Evolutionary conservation across 2,329 filamentous ascomycete genomes (phyloP), one percentile per base, ranked within the genome.

Genomic region (Falciphora oryzae): DNA sequence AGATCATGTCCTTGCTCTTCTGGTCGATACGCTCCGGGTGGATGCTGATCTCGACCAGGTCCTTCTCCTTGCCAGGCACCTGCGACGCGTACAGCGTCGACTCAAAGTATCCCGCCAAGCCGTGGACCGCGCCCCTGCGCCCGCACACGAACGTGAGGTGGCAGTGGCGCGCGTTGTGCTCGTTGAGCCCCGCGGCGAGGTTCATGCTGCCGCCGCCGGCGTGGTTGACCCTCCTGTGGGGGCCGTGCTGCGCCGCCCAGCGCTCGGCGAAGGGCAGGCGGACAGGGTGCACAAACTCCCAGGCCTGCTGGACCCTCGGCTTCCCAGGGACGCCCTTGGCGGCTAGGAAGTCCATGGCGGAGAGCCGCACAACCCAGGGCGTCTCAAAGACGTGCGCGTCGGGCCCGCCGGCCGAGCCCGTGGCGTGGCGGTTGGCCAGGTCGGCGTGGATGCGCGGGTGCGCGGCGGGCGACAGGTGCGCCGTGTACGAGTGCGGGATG

Each of bases 1-100:
- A 96, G 68, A 97, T 96, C 96, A 99, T 99, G 71, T 96, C 93
- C 73, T 90, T 90, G 81, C 93, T 97, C 85, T 98, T 98, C 65
- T 81, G 80, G 65, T 95, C 92, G 78, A 99, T 98, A 35, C 89
- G 91, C 68, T 96, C 90, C 0, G 95, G 96, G 71, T 97, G 90
- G 4, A 91, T 99, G 72, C 92, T 96, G 66, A 99, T 83, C 79
- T 98, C 94, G 5, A 97, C 86, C 70, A 86, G 88, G 1, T 79
- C 71, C 68, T 77, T 75, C 29, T 71, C 75, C 64, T 69, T 71
- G 35, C 71, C 74, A 32, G 70, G 76, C 8, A 77, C 67, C 66
- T 78, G 77, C 16, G 81, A 84, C 69, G 83, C 83, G 74, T 98
- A 99, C 27, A 99, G 83, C n/a, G 96, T 92, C 0, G 93, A 92